These are phyloP conservation scores for Funneliformis mosseae DNA, from an alignment of 192 early-diverging fungal species.

Conservation along the genomic window DNA sequence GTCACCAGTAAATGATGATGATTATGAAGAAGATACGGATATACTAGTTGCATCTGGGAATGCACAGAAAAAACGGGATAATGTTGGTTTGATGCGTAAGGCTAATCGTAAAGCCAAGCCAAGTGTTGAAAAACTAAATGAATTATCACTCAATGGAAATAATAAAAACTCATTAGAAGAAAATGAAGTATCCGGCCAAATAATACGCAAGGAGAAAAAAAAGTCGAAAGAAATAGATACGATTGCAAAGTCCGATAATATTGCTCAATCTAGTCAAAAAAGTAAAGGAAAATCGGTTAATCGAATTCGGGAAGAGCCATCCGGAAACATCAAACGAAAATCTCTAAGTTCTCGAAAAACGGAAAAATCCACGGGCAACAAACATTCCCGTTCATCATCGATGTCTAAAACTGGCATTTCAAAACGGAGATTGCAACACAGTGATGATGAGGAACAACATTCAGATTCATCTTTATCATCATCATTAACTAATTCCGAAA, in stretches of 20 bases:
- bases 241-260: neutral
- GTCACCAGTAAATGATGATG: neutral
- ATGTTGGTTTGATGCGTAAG: neutral
- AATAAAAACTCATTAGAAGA: neutral
- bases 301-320: neutral
- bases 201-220: neutral
- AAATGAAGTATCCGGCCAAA: neutral
- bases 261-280: neutral
- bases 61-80: neutral
- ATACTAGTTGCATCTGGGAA: no score
- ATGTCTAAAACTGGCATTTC: neutral
- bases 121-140: neutral
- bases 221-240: neutral
- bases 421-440: neutral
- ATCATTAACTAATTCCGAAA: neutral
- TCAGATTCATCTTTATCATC: neutral
- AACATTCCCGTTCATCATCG: neutral
- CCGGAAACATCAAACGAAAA: neutral
- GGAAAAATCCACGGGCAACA: neutral
- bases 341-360: neutral
- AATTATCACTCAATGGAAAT: neutral
- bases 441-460: neutral
- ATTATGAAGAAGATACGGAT: neutral
- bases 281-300: neutral
- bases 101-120: neutral